phyloP scores from a whole-genome alignment of 495 filamentous ascomycete genomes.

The Sphaerosporella brunnea region DNA sequence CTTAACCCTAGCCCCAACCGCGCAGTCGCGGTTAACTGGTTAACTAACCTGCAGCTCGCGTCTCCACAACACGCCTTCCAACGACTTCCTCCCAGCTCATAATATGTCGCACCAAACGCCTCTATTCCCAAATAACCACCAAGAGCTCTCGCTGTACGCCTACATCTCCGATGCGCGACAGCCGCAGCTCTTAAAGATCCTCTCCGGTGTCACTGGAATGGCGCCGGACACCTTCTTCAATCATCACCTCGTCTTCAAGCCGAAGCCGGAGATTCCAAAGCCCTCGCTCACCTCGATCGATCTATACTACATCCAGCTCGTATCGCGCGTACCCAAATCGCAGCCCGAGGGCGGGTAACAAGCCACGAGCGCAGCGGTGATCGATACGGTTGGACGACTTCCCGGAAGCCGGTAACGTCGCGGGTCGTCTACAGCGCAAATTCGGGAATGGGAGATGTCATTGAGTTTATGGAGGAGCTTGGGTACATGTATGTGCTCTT shows the following conservation, averaged over 20 bases:
- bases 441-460: slow-evolving; percentile 27
- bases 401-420: slow-evolving; percentile 29
- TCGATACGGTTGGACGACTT: slow-evolving; percentile 30
- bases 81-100: too few relatives aligned
- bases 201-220: slow-evolving; percentile 50
- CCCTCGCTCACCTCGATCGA: slow-evolving; percentile 15
- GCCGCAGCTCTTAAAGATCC: slow-evolving; percentile 45
- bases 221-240: slow-evolving; percentile 40
- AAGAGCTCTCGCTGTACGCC: slow-evolving; percentile 38
- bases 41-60: too few relatives aligned
- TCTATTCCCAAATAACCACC: slow-evolving; percentile 20
- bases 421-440: slow-evolving; percentile 27
- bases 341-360: slow-evolving; percentile 12
- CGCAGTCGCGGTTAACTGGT: too few relatives aligned
- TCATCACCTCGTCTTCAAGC: slow-evolving; percentile 50
- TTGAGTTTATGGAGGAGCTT: slow-evolving; percentile 28
- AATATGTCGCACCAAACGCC: neutral
- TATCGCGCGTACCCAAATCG: slow-evolving; percentile 19
- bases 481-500: slow-evolving; percentile 34
- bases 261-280: slow-evolving; percentile 34
- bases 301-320: slow-evolving; percentile 30
- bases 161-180: slow-evolving; percentile 32
- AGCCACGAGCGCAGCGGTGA: slow-evolving; percentile 28
- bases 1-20: too few relatives aligned
- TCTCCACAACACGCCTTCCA: too few relatives aligned